Evolutionary conservation across 257 asterid genomes (phyloP).

Genomic region (Echium plantagineum): DNA sequence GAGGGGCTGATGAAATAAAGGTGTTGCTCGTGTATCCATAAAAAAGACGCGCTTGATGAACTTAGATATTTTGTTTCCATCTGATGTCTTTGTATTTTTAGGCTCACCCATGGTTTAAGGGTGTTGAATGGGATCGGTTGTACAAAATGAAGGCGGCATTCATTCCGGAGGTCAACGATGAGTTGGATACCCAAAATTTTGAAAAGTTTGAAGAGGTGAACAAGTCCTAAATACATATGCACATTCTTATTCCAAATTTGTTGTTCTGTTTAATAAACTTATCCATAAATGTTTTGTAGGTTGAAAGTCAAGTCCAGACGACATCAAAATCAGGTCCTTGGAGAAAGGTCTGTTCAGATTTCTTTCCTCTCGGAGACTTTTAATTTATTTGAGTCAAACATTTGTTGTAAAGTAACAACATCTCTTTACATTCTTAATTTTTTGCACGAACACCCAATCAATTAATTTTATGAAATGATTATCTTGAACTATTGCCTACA

Average conservation of each 20-base stretch:
- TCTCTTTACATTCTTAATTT: too few relatives aligned
- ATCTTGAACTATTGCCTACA: too few relatives aligned
- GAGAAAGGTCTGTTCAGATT: slow-evolving; percentile 61
- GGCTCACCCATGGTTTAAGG: slow-evolving; percentile 83
- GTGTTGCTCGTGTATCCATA: slow-evolving; percentile 46
- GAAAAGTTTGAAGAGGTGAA: slow-evolving; percentile 90
- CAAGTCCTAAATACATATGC: not conserved
- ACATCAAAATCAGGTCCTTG: slow-evolving; percentile 89
- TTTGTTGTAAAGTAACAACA: too few relatives aligned
- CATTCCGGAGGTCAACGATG: slow-evolving; percentile 88
- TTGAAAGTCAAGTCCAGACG: slow-evolving; percentile 46
- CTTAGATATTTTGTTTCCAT: too few relatives aligned
- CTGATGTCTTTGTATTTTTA: slow-evolving; percentile 20
- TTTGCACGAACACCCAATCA: too few relatives aligned
- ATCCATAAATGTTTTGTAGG: slow-evolving; percentile 25
- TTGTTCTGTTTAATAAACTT: slow-evolving; percentile 3
- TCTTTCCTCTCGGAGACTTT: not conserved
- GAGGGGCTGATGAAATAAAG: slow-evolving; percentile 86
- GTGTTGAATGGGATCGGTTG: slow-evolving; percentile 71
- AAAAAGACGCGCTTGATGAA: too few relatives aligned
- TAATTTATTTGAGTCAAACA: too few relatives aligned
- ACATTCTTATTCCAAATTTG: not conserved
- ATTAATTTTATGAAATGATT: too few relatives aligned
- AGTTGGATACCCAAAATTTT: slow-evolving; percentile 89
- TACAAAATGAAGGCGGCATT: slow-evolving; percentile 85